These are phyloP conservation scores for Luzula sylvatica DNA, from an alignment of 176 grass and related monocot genomes.

Conservation along the genomic window DNA sequence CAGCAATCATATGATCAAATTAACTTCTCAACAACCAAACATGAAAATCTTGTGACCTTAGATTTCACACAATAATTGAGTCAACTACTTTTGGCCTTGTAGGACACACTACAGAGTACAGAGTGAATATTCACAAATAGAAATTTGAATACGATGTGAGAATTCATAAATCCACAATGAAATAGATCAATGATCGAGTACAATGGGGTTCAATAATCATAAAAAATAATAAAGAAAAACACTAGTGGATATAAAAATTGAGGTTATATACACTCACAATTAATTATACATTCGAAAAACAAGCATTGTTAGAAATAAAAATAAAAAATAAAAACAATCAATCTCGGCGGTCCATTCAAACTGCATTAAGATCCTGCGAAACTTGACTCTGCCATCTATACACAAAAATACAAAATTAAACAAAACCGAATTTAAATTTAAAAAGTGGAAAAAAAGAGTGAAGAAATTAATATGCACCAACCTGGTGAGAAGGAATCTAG, in stretches of 20 bases:
- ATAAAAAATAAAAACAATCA: conserved; percentile 16
- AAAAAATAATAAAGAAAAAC: too few relatives aligned
- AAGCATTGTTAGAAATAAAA: too few relatives aligned
- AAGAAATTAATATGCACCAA: conserved; percentile 23
- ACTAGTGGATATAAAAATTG: conserved; percentile 7
- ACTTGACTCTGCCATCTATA: conserved; percentile 96
- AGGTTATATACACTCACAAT: conserved; percentile 77
- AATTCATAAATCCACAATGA: too few relatives aligned
- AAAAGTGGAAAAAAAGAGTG: background rate
- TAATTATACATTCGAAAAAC: conserved; percentile 49
- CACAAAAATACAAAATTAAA: background rate
- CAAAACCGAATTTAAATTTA: background rate
- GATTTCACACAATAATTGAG: too few relatives aligned
- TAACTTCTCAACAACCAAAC: too few relatives aligned
- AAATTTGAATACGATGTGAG: too few relatives aligned
- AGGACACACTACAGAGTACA: too few relatives aligned
- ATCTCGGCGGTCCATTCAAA: conserved; percentile 38
- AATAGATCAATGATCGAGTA: too few relatives aligned
- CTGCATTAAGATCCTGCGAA: conserved; percentile 80
- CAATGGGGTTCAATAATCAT: background rate
- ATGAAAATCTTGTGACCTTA: too few relatives aligned
- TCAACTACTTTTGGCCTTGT: too few relatives aligned
- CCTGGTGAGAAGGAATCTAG: conserved; percentile 93
- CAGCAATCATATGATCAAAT: too few relatives aligned
- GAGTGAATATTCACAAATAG: too few relatives aligned